Evolutionary conservation across 306 rosid genomes (phyloP).

Genomic region (Sophora flavescens): DNA sequence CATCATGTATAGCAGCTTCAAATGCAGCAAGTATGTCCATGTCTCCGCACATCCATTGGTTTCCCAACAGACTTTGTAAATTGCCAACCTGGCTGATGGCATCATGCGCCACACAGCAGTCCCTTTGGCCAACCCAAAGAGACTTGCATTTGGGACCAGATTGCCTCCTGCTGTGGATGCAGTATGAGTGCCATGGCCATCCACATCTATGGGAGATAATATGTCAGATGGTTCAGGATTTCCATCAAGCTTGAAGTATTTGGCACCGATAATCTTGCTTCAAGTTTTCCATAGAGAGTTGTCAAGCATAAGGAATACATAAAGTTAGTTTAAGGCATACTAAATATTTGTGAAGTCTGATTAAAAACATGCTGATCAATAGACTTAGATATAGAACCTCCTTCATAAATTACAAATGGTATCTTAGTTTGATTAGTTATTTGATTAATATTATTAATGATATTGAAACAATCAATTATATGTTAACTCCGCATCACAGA

Average conservation of each 20-base stretch:
- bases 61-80: constrained; percentile 92
- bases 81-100: constrained; percentile 79
- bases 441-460: neutral
- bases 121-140: constrained; percentile 78
- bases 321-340: constrained; percentile 38
- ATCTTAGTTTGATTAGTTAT: neutral
- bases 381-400: neutral
- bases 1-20: constrained; percentile 91
- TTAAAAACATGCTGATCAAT: constrained; percentile 1
- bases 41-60: constrained; percentile 70
- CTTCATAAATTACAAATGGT: neutral
- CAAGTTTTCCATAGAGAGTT: constrained; percentile 40
- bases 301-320: constrained; percentile 23
- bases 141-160: constrained; percentile 63
- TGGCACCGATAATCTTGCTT: constrained; percentile 91
- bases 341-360: constrained; percentile 8
- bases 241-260: constrained; percentile 80
- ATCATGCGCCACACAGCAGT: constrained; percentile 81
- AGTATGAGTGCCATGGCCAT: constrained; percentile 95
- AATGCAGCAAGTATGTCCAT: constrained; percentile 89
- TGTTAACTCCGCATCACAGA: neutral
- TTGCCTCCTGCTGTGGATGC: constrained; percentile 79
- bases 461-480: neutral
- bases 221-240: constrained; percentile 59
- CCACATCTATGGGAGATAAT: constrained; percentile 70